These are phyloP conservation scores for Willaertia magna DNA, from an alignment of 208 protist genomes.

Conservation along the genomic window DNA sequence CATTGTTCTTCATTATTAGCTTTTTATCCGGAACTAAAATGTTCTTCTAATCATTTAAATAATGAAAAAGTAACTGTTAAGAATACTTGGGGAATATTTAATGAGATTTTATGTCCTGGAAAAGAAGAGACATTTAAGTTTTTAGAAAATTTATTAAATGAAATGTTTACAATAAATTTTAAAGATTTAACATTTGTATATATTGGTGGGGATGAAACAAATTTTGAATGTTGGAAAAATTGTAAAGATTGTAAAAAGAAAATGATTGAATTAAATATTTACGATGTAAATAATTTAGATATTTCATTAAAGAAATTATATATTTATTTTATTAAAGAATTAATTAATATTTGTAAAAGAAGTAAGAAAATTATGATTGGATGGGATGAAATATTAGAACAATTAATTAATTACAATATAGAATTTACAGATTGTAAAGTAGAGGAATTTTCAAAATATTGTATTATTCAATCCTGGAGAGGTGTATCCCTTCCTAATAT, in stretches of 20 bases:
- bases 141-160: background rate
- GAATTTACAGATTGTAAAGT: too few relatives aligned
- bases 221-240: background rate
- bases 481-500: background rate
- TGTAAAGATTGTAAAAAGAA: background rate
- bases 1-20: background rate
- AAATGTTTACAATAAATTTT: background rate
- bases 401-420: too few relatives aligned
- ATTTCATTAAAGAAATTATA: background rate
- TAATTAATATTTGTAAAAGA: background rate
- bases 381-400: background rate
- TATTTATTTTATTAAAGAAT: background rate
- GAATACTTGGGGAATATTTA: background rate
- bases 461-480: background rate
- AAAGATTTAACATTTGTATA: background rate
- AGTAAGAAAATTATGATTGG: background rate
- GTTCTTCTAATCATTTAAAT: background rate
- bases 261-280: background rate
- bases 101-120: background rate
- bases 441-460: background rate
- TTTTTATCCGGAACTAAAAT: background rate
- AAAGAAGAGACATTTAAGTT: background rate
- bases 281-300: background rate
- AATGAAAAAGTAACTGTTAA: background rate
- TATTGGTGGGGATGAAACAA: constrained; percentile 3